Percentiles rank a stretch among this genome's conserved stretches.
Conservation (phyloP, 2,329 filamentous ascomycete species). For the Penicillium sp. region DNA sequence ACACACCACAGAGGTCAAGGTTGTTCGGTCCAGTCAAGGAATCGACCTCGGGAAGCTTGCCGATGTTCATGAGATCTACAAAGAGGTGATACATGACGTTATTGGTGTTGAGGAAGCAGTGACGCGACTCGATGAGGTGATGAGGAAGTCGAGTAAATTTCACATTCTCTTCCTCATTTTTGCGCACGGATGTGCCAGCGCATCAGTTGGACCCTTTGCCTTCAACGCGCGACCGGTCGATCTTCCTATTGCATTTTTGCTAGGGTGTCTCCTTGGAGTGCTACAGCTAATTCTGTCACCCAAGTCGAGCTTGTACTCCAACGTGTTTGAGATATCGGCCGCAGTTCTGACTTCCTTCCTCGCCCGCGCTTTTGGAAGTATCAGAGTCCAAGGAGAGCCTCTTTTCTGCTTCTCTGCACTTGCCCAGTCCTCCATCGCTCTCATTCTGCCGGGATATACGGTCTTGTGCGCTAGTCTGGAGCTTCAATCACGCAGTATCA, state of each 20-base stretch:
- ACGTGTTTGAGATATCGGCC: conserved; percentile 66
- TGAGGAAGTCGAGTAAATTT: conserved; percentile 59
- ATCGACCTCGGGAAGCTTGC: conserved; percentile 47
- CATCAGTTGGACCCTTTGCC: conserved; percentile 75
- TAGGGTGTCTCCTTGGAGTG: conserved; percentile 73
- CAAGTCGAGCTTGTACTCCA: conserved; percentile 66
- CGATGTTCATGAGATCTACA: conserved; percentile 51
- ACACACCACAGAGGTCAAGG: conserved; percentile 50
- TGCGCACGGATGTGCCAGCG: conserved; percentile 75
- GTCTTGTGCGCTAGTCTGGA: conserved; percentile 65
- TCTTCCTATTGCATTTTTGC: conserved; percentile 72
- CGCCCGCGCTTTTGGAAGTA: conserved; percentile 69
- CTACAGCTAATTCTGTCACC: conserved; percentile 76
- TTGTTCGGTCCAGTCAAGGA: conserved; percentile 45
- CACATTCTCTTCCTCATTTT: conserved; percentile 58
- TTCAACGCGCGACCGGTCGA: conserved; percentile 78
- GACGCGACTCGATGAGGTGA: conserved; percentile 54
- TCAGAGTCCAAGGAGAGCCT: conserved; percentile 41
- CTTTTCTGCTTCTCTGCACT: conserved; percentile 73
- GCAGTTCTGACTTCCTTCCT: conserved; percentile 69
- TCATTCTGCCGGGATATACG: conserved; percentile 72
- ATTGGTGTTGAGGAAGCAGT: conserved; percentile 50
- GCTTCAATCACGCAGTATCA: conserved; percentile 68
- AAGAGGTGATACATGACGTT: conserved; percentile 51
- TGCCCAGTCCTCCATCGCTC: conserved; percentile 71